Percentiles rank a stretch among this genome's conserved stretches.
These are phyloP conservation scores for Ceratopteris richardii DNA, from an alignment of 75 land plant genomes.

Conservation along the genomic window DNA sequence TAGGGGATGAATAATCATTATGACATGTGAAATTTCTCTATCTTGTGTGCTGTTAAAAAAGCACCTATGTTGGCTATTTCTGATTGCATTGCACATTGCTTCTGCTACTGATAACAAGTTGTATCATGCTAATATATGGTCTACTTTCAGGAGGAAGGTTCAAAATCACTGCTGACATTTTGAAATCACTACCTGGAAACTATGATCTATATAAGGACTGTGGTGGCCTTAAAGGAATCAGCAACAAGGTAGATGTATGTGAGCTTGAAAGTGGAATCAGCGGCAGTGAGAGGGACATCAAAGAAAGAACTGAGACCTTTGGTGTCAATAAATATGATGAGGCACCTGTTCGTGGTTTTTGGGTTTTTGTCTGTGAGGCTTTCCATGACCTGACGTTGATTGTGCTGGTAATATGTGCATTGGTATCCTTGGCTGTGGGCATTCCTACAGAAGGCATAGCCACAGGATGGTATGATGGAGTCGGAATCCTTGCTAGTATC, in stretches of 20 bases:
- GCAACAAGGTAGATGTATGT: background rate
- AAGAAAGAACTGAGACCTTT: constrained; percentile 42
- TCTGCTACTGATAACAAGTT: too few species aligned
- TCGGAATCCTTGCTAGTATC: constrained; percentile 81
- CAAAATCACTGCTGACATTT: background rate
- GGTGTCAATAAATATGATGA: constrained; percentile 75
- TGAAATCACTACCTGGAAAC: background rate
- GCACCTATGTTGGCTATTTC: too few species aligned
- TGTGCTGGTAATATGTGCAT: constrained; percentile 69
- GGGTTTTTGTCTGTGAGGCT: constrained; percentile 91
- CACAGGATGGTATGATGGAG: constrained; percentile 86
- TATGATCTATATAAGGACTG: background rate
- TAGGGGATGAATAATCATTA: too few species aligned
- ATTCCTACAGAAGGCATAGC: constrained; percentile 79
- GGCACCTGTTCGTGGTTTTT: constrained; percentile 51
- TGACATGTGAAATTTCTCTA: too few species aligned
- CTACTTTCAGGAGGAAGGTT: background rate
- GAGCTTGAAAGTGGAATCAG: constrained; percentile 28
- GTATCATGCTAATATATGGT: background rate
- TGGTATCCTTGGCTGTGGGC: constrained; percentile 73
- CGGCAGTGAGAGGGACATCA: constrained; percentile 22
- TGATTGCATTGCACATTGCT: too few species aligned
- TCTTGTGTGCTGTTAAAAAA: too few species aligned
- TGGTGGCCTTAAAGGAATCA: constrained; percentile 1
- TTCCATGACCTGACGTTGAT: constrained; percentile 84